Percentiles rank a stretch among this genome's conserved stretches.
phyloP scores from a whole-genome alignment of 768 basidiomycete species.

The Collybia sp. region DNA sequence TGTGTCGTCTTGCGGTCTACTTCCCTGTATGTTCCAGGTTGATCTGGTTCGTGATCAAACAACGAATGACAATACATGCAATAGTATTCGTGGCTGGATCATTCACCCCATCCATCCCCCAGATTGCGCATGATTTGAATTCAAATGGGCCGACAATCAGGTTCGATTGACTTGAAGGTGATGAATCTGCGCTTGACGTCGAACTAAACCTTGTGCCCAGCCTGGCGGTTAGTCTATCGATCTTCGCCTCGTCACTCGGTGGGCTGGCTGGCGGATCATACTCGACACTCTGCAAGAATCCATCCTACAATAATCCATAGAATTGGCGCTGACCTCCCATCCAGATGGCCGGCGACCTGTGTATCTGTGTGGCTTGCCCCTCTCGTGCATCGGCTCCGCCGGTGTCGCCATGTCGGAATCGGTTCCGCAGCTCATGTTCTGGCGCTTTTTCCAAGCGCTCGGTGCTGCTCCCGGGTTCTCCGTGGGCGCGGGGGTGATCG shows the following conservation, averaged over 20 bases:
- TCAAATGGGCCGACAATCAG: constrained; percentile 50
- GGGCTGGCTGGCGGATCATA: constrained; percentile 28
- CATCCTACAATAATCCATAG: background rate
- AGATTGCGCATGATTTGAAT: background rate
- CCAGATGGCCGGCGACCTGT: constrained; percentile 62
- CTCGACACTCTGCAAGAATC: constrained; percentile 31
- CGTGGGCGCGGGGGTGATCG: constrained; percentile 56
- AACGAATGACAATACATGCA: background rate
- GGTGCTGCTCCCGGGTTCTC: constrained; percentile 56
- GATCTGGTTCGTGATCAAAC: background rate
- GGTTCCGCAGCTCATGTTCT: constrained; percentile 48
- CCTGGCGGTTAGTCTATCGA: constrained; percentile 30
- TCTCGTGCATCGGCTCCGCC: constrained; percentile 52
- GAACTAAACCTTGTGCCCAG: constrained; percentile 9
- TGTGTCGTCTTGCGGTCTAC: background rate
- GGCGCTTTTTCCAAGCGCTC: constrained; percentile 61
- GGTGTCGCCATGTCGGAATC: constrained; percentile 47
- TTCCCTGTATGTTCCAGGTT: background rate
- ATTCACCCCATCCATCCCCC: background rate
- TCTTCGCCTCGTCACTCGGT: constrained; percentile 27
- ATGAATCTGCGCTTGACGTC: no score
- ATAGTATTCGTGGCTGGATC: background rate
- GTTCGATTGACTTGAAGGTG: constrained; percentile 18
- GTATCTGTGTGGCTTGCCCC: constrained; percentile 55
- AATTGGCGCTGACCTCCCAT: background rate